These are phyloP conservation scores for Talaromyces trachyspermus DNA, from an alignment of 495 filamentous ascomycete species.

Conservation along the genomic window DNA sequence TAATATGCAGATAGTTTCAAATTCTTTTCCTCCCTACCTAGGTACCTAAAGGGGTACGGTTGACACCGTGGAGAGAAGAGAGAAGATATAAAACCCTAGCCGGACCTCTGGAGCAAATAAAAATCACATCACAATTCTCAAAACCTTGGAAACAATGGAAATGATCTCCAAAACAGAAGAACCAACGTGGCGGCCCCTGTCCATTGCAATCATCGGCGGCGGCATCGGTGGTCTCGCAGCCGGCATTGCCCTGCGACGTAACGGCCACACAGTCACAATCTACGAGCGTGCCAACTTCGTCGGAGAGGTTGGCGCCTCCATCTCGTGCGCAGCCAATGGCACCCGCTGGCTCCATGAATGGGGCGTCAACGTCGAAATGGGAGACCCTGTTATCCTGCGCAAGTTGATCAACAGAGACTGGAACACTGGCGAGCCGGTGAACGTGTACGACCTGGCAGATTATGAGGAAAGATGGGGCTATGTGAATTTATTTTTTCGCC, in stretches of 20 bases:
- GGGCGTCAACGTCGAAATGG: conserved; percentile 34
- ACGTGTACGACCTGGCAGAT: conserved; percentile 36
- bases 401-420: conserved; percentile 44
- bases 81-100: too few species aligned
- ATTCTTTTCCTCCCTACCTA: neutral
- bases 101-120: too few species aligned
- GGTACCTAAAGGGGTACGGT: too few species aligned
- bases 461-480: conserved; percentile 39
- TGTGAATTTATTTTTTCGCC: conserved; percentile 10
- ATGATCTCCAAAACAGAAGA: conserved; percentile 2
- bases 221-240: conserved; percentile 63
- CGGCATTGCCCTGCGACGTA: conserved; percentile 53
- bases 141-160: too few species aligned
- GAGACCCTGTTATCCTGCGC: conserved; percentile 39
- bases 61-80: too few species aligned
- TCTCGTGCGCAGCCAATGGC: conserved; percentile 38
- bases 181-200: conserved; percentile 26
- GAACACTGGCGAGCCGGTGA: conserved; percentile 39
- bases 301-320: conserved; percentile 37
- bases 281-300: conserved; percentile 36
- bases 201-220: conserved; percentile 55
- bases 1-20: neutral
- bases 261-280: conserved; percentile 54
- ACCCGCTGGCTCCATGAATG: conserved; percentile 41
- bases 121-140: too few species aligned